A percentile compares a stretch with the other conserved stretches of the same genome.
Evolutionary conservation across 2,329 filamentous ascomycete genomes (phyloP).

Genomic region (Colletotrichum trifolii): DNA sequence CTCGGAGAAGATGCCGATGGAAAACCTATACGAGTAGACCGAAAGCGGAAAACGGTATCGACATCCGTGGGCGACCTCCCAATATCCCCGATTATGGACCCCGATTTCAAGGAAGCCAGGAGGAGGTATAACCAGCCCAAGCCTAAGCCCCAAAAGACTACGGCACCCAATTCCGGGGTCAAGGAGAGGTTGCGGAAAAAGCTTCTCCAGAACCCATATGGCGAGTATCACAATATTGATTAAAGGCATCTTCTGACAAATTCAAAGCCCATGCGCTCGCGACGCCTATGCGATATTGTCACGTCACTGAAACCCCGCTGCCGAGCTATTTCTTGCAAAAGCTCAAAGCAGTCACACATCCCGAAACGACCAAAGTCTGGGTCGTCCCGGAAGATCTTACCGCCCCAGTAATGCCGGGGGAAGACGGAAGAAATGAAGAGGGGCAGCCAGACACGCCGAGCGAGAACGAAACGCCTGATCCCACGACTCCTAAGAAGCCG

Average conservation of each 20-base stretch:
- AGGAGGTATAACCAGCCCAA: constrained; percentile 54
- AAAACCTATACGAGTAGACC: constrained; percentile 49
- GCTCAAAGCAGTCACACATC: constrained; percentile 67
- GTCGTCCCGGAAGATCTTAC: constrained; percentile 59
- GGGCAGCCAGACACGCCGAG: not conserved
- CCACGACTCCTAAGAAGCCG: not conserved
- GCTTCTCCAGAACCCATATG: constrained; percentile 72
- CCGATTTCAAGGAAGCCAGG: constrained; percentile 57
- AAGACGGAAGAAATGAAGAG: not conserved
- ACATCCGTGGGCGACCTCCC: constrained; percentile 61
- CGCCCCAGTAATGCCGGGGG: not conserved
- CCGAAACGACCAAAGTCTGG: constrained; percentile 64
- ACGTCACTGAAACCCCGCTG: constrained; percentile 57
- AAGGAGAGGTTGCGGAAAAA: constrained; percentile 65
- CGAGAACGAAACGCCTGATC: not conserved
- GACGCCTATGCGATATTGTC: constrained; percentile 68
- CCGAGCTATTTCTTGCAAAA: constrained; percentile 73
- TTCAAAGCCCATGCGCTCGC: constrained; percentile 69
- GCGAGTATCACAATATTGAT: constrained; percentile 51
- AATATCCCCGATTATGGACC: constrained; percentile 66
- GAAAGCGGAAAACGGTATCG: constrained; percentile 53
- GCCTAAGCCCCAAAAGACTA: constrained; percentile 42
- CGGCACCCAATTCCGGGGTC: constrained; percentile 20
- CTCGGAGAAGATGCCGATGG: constrained; percentile 46
- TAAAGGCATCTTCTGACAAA: constrained; percentile 6